These are phyloP conservation scores for Rehmannia glutinosa DNA, from an alignment of 257 asterid species.

Conservation along the genomic window DNA sequence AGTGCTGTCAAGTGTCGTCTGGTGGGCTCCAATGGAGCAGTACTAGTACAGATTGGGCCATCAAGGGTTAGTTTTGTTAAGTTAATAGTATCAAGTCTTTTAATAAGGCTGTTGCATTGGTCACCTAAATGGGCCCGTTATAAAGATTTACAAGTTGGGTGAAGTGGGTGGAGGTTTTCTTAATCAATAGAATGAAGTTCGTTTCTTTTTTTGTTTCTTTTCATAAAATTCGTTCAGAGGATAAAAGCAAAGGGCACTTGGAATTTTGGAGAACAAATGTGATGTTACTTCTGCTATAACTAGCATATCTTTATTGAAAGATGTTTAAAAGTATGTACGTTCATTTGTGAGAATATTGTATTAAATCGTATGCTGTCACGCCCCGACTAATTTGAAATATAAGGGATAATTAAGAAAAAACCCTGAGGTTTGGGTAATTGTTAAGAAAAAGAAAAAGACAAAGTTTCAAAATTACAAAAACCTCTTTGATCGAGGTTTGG, in stretches of 20 bases:
- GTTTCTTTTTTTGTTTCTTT: not conserved
- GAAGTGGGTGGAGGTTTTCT: not conserved
- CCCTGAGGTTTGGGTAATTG: too few species aligned
- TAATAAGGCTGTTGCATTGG: constrained; percentile 8
- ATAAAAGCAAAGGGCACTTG: not conserved
- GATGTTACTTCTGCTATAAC: constrained; percentile 14
- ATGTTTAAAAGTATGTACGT: constrained; percentile 16
- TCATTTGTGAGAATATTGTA: too few species aligned
- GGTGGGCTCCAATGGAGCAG: not conserved
- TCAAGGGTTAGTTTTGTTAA: not conserved
- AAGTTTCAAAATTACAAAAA: too few species aligned
- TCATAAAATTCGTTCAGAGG: not conserved
- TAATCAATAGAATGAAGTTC: not conserved
- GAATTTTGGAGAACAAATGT: constrained; percentile 19
- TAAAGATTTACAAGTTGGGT: not conserved
- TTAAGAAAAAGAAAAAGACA: too few species aligned
- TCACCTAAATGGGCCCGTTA: not conserved
- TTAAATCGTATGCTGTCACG: not conserved
- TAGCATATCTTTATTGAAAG: constrained; percentile 38
- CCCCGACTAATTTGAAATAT: not conserved
- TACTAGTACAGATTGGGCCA: constrained; percentile 10
- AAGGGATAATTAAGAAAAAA: too few species aligned
- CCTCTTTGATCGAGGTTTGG: too few species aligned
- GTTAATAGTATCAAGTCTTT: not conserved
- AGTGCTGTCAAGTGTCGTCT: not conserved